Evolutionary conservation across 805 yeast genomes (phyloP).

Genomic region (Candida pseudofarinosa): DNA sequence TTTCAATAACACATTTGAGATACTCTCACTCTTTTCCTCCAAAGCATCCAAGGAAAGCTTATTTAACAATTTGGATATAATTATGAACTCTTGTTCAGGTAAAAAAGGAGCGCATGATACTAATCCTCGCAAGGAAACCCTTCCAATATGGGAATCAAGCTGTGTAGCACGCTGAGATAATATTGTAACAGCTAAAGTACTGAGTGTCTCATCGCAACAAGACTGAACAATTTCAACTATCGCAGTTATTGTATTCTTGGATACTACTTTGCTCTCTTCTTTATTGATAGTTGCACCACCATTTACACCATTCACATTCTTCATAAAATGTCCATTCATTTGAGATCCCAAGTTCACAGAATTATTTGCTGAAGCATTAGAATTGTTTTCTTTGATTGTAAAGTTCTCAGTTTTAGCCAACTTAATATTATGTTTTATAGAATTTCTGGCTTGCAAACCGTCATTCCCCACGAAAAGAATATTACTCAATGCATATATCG

Average conservation of each 20-base stretch:
- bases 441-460: constrained; percentile 23
- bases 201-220: constrained; percentile 68
- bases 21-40: constrained; percentile 33
- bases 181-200: constrained; percentile 74
- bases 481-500: constrained; percentile 80
- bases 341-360: constrained; percentile 3
- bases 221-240: constrained; percentile 60
- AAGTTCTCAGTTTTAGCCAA: constrained; percentile 15
- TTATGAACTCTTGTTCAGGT: constrained; percentile 61
- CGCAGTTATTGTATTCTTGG: constrained; percentile 63
- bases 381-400: constrained; percentile 10
- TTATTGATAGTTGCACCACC: constrained; percentile 20
- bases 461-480: constrained; percentile 55
- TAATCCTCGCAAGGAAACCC: constrained; percentile 55
- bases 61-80: constrained; percentile 57
- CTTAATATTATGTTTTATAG: constrained; percentile 26
- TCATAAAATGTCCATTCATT: constrained; percentile 2
- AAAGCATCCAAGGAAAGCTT: constrained; percentile 44
- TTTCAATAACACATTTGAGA: constrained; percentile 38
- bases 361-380: constrained; percentile 4
- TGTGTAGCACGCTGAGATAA: constrained; percentile 68
- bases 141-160: constrained; percentile 50
- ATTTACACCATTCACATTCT: not conserved
- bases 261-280: constrained; percentile 40
- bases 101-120: constrained; percentile 58